Evolutionary conservation across 2,329 filamentous ascomycete species (phyloP).

Genomic region (Fusarium sarcochroum): DNA sequence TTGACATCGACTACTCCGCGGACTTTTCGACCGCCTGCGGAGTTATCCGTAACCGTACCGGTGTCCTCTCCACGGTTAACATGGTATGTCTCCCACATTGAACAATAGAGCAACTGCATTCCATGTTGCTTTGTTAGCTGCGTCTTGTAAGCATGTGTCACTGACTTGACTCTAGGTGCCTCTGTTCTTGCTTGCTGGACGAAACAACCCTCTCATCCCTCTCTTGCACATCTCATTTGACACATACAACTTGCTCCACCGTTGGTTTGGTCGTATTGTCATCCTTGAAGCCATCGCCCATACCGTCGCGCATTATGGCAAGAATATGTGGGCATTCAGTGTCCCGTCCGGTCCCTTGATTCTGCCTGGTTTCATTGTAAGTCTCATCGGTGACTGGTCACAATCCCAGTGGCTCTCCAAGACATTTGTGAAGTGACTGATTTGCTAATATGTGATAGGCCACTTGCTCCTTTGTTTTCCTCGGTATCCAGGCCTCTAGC

Average conservation of each 20-base stretch:
- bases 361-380: slow-evolving; percentile 74
- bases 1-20: slow-evolving; percentile 71
- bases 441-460: slow-evolving; percentile 57
- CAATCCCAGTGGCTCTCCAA: background rate
- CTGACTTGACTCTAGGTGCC: slow-evolving; percentile 62
- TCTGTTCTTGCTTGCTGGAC: slow-evolving; percentile 79
- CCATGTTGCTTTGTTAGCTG: background rate
- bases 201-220: slow-evolving; percentile 83
- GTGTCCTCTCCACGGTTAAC: slow-evolving; percentile 79
- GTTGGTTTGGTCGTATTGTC: slow-evolving; percentile 84
- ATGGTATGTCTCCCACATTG: slow-evolving; percentile 66
- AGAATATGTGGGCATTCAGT: slow-evolving; percentile 63
- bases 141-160: background rate
- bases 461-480: slow-evolving; percentile 71
- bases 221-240: slow-evolving; percentile 83
- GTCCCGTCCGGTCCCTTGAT: slow-evolving; percentile 61
- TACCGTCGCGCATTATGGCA: slow-evolving; percentile 70
- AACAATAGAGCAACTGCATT: slow-evolving; percentile 1
- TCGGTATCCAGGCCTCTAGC: slow-evolving; percentile 78
- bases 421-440: background rate
- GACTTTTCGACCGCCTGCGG: slow-evolving; percentile 59
- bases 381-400: slow-evolving; percentile 47
- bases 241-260: slow-evolving; percentile 85
- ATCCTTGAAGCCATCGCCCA: slow-evolving; percentile 78
- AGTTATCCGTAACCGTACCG: slow-evolving; percentile 76